phyloP scores from a whole-genome alignment of 345 rosid species.

The Anacardium occidentale region DNA sequence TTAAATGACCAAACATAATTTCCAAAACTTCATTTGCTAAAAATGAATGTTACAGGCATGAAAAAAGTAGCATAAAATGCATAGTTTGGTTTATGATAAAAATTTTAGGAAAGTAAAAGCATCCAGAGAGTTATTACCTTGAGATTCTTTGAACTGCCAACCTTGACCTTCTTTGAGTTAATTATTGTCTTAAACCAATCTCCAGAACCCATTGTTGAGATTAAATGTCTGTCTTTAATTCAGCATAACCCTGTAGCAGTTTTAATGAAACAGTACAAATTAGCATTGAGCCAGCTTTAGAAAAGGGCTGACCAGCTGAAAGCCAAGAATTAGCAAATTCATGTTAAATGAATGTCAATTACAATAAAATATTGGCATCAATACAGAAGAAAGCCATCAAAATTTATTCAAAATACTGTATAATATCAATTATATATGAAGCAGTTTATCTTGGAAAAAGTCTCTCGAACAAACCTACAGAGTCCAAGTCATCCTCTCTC shows the following conservation, averaged over 20 bases:
- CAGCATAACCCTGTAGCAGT: slow-evolving; percentile 35
- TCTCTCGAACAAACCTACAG: not conserved
- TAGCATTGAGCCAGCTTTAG: slow-evolving; percentile 10
- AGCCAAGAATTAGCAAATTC: not conserved
- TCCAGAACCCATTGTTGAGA: slow-evolving; percentile 70
- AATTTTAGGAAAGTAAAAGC: not conserved
- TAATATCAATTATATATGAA: not conserved
- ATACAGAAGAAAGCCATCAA: not conserved
- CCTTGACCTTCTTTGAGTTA: slow-evolving; percentile 64
- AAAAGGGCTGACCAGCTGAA: not conserved
- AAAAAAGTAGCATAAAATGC: not conserved
- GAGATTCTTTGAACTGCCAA: too few species aligned
- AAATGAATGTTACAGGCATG: not conserved
- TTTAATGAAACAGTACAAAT: slow-evolving; percentile 15
- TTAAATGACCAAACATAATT: not conserved
- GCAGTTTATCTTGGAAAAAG: not conserved
- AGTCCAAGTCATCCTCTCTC: not conserved
- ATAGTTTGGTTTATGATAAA: slow-evolving; percentile 3
- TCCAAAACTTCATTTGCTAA: not conserved
- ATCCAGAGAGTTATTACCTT: not conserved
- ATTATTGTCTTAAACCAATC: slow-evolving; percentile 76
- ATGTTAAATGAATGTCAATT: not conserved
- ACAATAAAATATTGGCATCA: not conserved
- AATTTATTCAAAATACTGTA: not conserved
- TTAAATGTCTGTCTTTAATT: slow-evolving; percentile 10